These are phyloP conservation scores for Alloteropsis semialata DNA, from an alignment of 176 grass and related monocot species.

Conservation along the genomic window DNA sequence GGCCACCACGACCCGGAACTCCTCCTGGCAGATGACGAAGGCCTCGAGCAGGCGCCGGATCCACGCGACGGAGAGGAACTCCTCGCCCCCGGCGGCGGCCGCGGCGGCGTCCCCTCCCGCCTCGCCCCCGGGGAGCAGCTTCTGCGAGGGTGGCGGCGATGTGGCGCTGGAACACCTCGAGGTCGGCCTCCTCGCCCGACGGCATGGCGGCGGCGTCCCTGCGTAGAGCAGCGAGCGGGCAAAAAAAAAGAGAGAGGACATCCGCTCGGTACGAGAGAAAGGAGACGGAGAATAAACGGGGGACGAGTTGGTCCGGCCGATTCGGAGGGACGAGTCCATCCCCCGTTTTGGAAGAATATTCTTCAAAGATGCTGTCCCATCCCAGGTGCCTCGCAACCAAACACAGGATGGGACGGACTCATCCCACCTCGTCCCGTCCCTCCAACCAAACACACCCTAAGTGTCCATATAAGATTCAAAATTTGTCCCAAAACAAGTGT, in stretches of 20 bases:
- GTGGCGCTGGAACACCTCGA: constrained; percentile 73
- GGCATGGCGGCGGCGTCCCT: constrained; percentile 46
- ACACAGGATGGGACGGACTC: no score
- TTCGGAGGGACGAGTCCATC: no score
- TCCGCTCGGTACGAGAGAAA: no score
- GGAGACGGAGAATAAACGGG: no score
- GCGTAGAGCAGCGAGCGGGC: constrained; percentile 53
- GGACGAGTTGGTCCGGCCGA: no score
- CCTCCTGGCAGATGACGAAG: constrained; percentile 74
- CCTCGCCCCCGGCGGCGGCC: neutral
- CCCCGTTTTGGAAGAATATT: no score
- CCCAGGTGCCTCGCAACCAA: no score
- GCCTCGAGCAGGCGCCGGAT: constrained; percentile 74
- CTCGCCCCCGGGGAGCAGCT: constrained; percentile 33
- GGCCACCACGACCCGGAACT: constrained; percentile 69
- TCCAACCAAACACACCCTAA: no score
- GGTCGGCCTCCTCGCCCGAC: constrained; percentile 42
- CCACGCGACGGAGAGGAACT: constrained; percentile 68
- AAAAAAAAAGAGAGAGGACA: constrained; percentile 38
- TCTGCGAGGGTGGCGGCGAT: constrained; percentile 57
- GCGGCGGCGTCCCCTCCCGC: neutral
- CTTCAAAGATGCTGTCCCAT: no score
- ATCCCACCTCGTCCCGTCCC: no score
- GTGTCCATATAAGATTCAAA: no score
- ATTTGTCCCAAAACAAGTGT: no score